Evolutionary conservation across 2,329 filamentous ascomycete genomes (phyloP), one percentile per base, ranked within the genome.

Genomic region (Alternaria brassicicola): DNA sequence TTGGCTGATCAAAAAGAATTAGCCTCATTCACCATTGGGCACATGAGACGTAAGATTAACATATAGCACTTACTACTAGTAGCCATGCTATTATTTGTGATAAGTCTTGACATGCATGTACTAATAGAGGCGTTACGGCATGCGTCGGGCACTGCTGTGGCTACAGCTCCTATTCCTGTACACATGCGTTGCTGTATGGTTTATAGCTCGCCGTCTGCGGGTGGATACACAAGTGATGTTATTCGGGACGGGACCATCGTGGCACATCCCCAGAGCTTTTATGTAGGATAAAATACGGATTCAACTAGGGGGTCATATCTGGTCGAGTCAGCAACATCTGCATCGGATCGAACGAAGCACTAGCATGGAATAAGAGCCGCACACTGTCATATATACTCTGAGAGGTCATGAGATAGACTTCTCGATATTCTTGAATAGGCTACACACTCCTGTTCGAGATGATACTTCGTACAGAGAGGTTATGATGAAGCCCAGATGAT

Each of bases 401-500:
- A 19, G 6, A 43, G 19, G 28, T 17, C 31, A 38, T 15, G 15
- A 36, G 12, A 7, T 33, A 52, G 23, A 19, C 31, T n/a, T 35
- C 5, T 31, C 8, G n/a, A 21, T 28, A n/a, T 25, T n/a, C n/a
- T n/a, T 35, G 6, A 33, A 21, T 33, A 47, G 19, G 28, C 19
- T 47, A 33, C 17, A 33, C 17, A 23, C 8, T 19, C 43, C 25
- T 33, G n/a, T 12, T 35, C n/a, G 5, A 36, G 31, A 55, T 23
- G 26, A 26, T 13, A 23, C 10, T 47, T 19, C 30, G 23, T 42
- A 35, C 21, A 33, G 15, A 47, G 25, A 36, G 28, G 47, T 55
- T n/a, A 54, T 25, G 23, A 61, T 26, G 51, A 21, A 33, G 49
- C 62, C 87, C 87, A 89, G 31, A 88, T 72, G 61, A 88, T 80